Evolutionary conservation across 768 basidiomycete species (phyloP).

Genomic region (Coprinellus aureogranulatus): DNA sequence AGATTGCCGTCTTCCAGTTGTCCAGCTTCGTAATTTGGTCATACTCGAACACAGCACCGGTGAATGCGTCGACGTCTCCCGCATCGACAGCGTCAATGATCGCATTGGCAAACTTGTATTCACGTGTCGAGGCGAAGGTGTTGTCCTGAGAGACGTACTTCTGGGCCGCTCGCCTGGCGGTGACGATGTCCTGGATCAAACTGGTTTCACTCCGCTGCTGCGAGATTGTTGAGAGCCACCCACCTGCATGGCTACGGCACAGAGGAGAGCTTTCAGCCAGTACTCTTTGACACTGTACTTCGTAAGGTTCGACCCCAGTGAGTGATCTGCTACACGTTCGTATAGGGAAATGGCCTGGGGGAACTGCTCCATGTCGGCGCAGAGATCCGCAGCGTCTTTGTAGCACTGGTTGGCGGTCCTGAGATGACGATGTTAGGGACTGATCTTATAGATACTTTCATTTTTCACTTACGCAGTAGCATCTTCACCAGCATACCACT

Average conservation of each 20-base stretch:
- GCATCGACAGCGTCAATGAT: conserved; percentile 69
- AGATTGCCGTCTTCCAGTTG: conserved; percentile 90
- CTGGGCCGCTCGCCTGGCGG: conserved; percentile 73
- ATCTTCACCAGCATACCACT: conserved; percentile 98
- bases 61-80: conserved; percentile 60
- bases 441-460: neutral
- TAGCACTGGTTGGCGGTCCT: conserved; percentile 95
- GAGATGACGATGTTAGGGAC: conserved; percentile 4
- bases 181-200: conserved; percentile 70
- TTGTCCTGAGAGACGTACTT: conserved; percentile 81
- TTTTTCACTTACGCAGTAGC: conserved; percentile 76
- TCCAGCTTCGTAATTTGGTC: conserved; percentile 92
- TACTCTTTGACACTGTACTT: conserved; percentile 99
- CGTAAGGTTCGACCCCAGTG: conserved; percentile 78
- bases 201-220: neutral
- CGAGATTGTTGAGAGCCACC: conserved; percentile 25
- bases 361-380: conserved; percentile 86
- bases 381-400: conserved; percentile 95
- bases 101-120: conserved; percentile 81
- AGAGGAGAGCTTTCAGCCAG: conserved; percentile 85
- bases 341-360: conserved; percentile 83
- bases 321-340: conserved; percentile 85
- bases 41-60: conserved; percentile 83
- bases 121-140: conserved; percentile 83
- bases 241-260: conserved; percentile 85